These are phyloP conservation scores for Trametes meyenii DNA, from an alignment of 768 basidiomycete species.

Conservation along the genomic window DNA sequence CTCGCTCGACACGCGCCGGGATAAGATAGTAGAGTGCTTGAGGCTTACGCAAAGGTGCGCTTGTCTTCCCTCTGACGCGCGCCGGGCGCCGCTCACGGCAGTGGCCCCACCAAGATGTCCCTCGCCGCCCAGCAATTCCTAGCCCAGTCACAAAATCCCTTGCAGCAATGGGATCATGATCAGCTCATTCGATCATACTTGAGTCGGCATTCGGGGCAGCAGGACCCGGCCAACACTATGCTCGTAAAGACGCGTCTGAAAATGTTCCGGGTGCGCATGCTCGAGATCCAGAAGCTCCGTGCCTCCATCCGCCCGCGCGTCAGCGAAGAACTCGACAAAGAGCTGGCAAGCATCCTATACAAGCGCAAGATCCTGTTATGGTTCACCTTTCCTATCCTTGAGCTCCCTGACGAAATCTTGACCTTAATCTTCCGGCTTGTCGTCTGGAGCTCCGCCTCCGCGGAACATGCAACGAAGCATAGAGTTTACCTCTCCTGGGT, in stretches of 20 bases:
- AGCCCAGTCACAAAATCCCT: background rate
- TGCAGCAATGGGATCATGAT: slow-evolving; percentile 15
- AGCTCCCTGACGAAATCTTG: slow-evolving; percentile 69
- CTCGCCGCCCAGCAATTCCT: background rate
- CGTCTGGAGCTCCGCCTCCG: slow-evolving; percentile 48
- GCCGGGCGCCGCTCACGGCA: background rate
- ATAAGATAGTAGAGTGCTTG: background rate
- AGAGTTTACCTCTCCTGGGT: slow-evolving; percentile 61
- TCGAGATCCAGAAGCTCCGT: slow-evolving; percentile 18
- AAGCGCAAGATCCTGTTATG: slow-evolving; percentile 37
- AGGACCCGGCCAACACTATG: background rate
- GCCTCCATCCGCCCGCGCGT: slow-evolving; percentile 23
- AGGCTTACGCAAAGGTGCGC: slow-evolving; percentile 2
- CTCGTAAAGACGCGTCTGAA: slow-evolving; percentile 9
- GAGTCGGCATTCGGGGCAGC: background rate
- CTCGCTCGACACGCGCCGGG: background rate
- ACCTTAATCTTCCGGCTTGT: slow-evolving; percentile 63
- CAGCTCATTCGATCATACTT: slow-evolving; percentile 9
- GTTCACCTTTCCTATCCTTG: slow-evolving; percentile 57
- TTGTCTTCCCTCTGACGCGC: background rate
- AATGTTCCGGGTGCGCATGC: slow-evolving; percentile 14
- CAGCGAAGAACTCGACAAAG: slow-evolving; percentile 22
- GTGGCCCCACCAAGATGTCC: slow-evolving; percentile 2
- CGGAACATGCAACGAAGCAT: slow-evolving; percentile 32
- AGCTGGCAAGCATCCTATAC: slow-evolving; percentile 17